Base-by-base conservation (phyloP, 225 moss, liverwort and hornwort species). In the Ulota crispa region DNA sequence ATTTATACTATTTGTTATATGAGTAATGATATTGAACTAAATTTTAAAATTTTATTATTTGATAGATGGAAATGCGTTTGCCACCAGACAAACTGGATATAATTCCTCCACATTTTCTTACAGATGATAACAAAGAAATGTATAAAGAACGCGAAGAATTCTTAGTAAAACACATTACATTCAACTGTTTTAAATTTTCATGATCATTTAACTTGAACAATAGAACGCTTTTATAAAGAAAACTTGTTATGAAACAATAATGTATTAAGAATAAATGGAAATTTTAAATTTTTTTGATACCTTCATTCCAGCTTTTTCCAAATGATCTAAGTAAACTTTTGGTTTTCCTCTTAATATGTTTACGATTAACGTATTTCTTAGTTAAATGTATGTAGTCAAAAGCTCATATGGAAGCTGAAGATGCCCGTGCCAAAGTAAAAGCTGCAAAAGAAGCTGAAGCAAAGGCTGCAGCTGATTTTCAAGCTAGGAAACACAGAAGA, bases 91-190 rank as follows among this genome's bases (percentile, higher is more conserved):
- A 80, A 45, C 59, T 99, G 75, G 89, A 99, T 45, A 81, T 99
- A 20, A 66, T 66, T 52, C 92, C 94, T 20, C 95, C 98, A 26
- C 93, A 87, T 65, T 96, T 92, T 50, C 88, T 96, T n/a, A 91
- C 60, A 1, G 86, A 90, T 76, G 95, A 99, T 39, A 91, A 83
- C 4, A 92, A 82, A 85, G 85, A 79, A 52, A 84, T 92, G 18
- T 80, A 86, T 7, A 90, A 89, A 79, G 71, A 78, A 20, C 90
- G 95, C 0, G 81, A 93, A 63, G 73, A 28, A 0, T 95, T 92
- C 89, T 68, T 99, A 88, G 98, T 99, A 84, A 59, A 45, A 6
- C 4, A 37, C 8, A 20, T 28, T 23, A 13, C 9, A 86, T 9
- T 4, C 2, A 7, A 9, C 0, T 23, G 0, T 45, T 18, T 75